Conservation (phyloP, 176 grass and related monocot species). For the Dactylis glomerata region DNA sequence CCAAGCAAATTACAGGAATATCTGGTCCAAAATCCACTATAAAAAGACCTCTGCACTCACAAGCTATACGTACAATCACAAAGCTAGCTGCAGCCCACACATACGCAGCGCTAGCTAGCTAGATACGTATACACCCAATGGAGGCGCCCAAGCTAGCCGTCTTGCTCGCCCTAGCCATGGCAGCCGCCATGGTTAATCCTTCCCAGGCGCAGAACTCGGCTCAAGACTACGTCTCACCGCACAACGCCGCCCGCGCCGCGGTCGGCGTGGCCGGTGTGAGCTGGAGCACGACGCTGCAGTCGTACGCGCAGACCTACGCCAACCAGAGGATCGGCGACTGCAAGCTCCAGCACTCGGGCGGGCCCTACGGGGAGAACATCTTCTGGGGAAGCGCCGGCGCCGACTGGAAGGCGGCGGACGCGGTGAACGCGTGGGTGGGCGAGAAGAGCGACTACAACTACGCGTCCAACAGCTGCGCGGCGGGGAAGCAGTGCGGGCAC, state of each 20-base stretch:
- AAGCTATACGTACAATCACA: background rate
- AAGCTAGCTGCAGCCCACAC: background rate
- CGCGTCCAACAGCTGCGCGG: conserved; percentile 18
- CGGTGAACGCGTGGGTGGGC: conserved; percentile 11
- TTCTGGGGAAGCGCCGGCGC: background rate
- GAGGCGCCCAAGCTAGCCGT: background rate
- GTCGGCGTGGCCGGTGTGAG: conserved; percentile 17
- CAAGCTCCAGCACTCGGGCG: conserved; percentile 24
- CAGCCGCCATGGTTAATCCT: background rate
- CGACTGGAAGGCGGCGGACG: conserved; percentile 12
- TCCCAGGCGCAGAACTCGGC: background rate
- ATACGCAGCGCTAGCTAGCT: no score
- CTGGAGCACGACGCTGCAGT: conserved; percentile 20
- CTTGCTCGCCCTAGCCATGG: background rate
- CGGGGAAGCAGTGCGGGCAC: conserved; percentile 31
- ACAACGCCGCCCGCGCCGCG: conserved; percentile 26
- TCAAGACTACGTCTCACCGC: background rate
- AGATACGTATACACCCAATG: background rate
- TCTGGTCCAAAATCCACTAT: background rate
- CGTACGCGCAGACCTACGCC: conserved; percentile 28
- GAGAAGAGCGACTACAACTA: conserved; percentile 42
- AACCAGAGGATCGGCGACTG: conserved; percentile 29
- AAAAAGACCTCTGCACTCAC: background rate
- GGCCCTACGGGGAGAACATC: conserved; percentile 41
- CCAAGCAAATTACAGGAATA: background rate